These are phyloP conservation scores for Grosmannia serpens DNA, from an alignment of 2,329 filamentous ascomycete genomes.

Conservation along the genomic window DNA sequence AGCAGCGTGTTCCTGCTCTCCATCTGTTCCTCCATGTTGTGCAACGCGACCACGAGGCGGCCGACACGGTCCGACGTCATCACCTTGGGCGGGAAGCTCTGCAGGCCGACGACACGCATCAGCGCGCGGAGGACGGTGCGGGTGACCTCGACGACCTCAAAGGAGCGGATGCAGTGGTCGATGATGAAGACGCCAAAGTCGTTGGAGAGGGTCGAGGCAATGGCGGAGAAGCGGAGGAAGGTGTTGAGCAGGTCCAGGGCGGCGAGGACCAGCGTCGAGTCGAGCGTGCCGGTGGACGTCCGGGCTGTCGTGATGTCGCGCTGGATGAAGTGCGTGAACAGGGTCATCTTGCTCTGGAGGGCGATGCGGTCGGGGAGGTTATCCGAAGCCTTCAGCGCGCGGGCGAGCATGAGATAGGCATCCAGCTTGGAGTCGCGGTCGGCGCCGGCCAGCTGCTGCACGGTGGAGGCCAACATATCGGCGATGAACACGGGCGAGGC, in stretches of 20 bases:
- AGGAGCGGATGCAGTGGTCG: constrained; percentile 64
- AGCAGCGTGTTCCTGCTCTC: constrained; percentile 68
- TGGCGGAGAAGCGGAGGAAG: constrained; percentile 63
- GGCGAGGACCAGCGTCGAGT: constrained; percentile 63
- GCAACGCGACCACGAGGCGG: constrained; percentile 58
- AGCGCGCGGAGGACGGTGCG: constrained; percentile 72
- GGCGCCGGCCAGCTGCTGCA: constrained; percentile 66
- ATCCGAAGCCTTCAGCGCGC: constrained; percentile 69
- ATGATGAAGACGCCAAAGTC: constrained; percentile 73
- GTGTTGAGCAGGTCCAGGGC: constrained; percentile 67
- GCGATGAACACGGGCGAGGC: constrained; percentile 47
- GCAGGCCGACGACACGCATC: constrained; percentile 68
- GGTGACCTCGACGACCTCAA: constrained; percentile 55
- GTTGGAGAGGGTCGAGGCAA: constrained; percentile 57
- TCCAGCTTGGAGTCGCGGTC: constrained; percentile 67
- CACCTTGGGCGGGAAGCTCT: constrained; percentile 64
- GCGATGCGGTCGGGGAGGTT: constrained; percentile 65
- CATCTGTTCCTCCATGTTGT: constrained; percentile 60
- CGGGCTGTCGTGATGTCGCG: constrained; percentile 59
- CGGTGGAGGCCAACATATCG: constrained; percentile 74
- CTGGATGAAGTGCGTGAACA: constrained; percentile 72
- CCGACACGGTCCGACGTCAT: constrained; percentile 63
- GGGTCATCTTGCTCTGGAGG: constrained; percentile 62
- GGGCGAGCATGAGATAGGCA: constrained; percentile 71
- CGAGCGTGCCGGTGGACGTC: constrained; percentile 40